Evolutionary conservation across 805 yeast genomes (phyloP).

Genomic region (Martiniozyma abietophila): DNA sequence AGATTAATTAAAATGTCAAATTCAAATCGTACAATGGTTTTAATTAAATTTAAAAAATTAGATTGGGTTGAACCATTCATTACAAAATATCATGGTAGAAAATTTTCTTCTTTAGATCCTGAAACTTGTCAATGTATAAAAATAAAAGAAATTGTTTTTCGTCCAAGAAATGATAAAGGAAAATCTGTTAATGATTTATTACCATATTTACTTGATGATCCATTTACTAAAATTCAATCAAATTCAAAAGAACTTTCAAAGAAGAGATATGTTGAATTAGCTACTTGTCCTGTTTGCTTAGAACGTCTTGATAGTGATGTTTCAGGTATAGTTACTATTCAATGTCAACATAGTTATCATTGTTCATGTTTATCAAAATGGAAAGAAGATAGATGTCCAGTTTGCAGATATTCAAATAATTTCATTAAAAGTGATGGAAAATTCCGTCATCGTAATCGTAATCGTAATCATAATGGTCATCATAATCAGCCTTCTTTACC

Average conservation of each 20-base stretch:
- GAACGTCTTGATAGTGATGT: conserved; percentile 77
- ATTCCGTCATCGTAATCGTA: no score
- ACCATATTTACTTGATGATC: conserved; percentile 66
- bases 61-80: conserved; percentile 56
- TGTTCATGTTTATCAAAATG: conserved; percentile 82
- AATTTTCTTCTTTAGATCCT: conserved; percentile 82
- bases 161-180: conserved; percentile 11
- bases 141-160: conserved; percentile 50
- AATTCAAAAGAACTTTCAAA: conserved; percentile 13
- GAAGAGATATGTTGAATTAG: conserved; percentile 44
- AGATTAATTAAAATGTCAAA: conserved; percentile 59
- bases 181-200: conserved; percentile 26
- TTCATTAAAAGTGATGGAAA: neutral
- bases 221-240: conserved; percentile 40
- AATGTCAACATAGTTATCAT: conserved; percentile 90
- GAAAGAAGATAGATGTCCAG: conserved; percentile 88
- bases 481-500: neutral
- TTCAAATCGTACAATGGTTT: conserved; percentile 63
- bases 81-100: conserved; percentile 56
- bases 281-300: conserved; percentile 88
- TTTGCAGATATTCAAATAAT: conserved; percentile 69
- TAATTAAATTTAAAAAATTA: conserved; percentile 59
- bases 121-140: conserved; percentile 73
- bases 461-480: no score
- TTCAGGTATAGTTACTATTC: conserved; percentile 77